Conservation (phyloP, 2,329 filamentous ascomycete genomes). For the Clathrospora elynae region DNA sequence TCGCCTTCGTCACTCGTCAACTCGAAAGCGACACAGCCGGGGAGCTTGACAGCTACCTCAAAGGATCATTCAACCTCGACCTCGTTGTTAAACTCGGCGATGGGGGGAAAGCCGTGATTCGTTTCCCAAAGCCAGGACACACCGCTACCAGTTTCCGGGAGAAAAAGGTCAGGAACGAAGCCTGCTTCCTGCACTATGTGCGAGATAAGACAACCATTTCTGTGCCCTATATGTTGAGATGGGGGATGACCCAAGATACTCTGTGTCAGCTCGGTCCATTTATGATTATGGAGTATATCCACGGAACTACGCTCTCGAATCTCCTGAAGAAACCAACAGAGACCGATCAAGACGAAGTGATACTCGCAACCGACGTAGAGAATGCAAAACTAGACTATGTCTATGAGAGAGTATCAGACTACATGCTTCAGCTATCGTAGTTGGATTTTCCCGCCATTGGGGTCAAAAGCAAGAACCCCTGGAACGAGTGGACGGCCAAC, state of each 20-base stretch:
- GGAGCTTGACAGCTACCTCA: conserved; percentile 26
- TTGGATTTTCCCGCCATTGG: conserved; percentile 24
- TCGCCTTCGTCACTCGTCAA: conserved; percentile 23
- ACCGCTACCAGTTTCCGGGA: conserved; percentile 20
- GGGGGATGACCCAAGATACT: conserved; percentile 27
- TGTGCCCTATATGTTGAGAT: conserved; percentile 21
- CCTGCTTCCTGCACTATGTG: conserved; percentile 22
- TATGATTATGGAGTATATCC: conserved; percentile 32
- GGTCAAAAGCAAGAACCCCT: conserved; percentile 42
- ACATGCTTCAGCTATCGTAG: conserved; percentile 23
- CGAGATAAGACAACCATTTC: conserved; percentile 24
- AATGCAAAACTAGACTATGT: conserved; percentile 26
- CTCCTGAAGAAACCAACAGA: conserved; percentile 27
- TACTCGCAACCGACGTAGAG: conserved; percentile 20
- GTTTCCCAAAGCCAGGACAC: conserved; percentile 29
- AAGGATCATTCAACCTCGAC: conserved; percentile 30
- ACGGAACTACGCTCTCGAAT: conserved; percentile 22
- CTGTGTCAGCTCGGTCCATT: conserved; percentile 32
- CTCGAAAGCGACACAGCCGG: conserved; percentile 9
- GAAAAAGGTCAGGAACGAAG: conserved; percentile 26
- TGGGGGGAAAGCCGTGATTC: conserved; percentile 25
- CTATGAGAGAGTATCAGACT: conserved; percentile 30
- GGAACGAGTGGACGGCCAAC: conserved; percentile 39
- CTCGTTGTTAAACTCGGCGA: conserved; percentile 24
- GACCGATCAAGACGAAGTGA: conserved; percentile 27